A percentile compares a stretch with the other conserved stretches of the same genome.
Conservation (phyloP, 2,329 filamentous ascomycete genomes). For the Incumbomyces lentus region DNA sequence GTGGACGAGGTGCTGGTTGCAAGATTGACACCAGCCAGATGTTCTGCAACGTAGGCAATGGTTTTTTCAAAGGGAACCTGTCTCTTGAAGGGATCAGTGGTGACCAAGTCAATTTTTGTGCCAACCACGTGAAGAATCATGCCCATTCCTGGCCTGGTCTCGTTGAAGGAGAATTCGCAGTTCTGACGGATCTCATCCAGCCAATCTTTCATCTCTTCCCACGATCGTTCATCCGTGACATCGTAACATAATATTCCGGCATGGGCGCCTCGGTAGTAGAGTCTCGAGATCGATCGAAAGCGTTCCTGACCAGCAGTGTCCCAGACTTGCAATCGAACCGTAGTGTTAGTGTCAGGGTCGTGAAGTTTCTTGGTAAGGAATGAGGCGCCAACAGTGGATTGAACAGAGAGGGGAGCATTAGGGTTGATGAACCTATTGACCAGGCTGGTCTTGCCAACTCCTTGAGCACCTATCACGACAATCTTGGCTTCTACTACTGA, state of each 20-base stretch:
- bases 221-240: conserved; percentile 77
- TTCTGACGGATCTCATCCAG: conserved; percentile 73
- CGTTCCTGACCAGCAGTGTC: conserved; percentile 93
- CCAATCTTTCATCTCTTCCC: conserved; percentile 88
- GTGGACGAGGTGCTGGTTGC: conserved; percentile 60
- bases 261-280: conserved; percentile 94
- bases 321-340: conserved; percentile 91
- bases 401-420: conserved; percentile 28
- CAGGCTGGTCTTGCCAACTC: conserved; percentile 44
- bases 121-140: conserved; percentile 91
- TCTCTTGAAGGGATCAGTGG: conserved; percentile 64
- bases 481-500: conserved; percentile 38
- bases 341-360: conserved; percentile 74
- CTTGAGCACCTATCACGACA: conserved; percentile 42
- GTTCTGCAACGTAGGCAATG: conserved; percentile 90
- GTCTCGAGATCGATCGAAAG: conserved; percentile 83
- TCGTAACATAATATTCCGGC: conserved; percentile 91
- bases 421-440: conserved; percentile 41
- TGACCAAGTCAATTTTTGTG: conserved; percentile 84
- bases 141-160: conserved; percentile 38
- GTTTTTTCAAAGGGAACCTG: conserved; percentile 90
- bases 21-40: conserved; percentile 40
- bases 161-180: conserved; percentile 40
- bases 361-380: conserved; percentile 71
- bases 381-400: conserved; percentile 66